Base-by-base conservation (phyloP, 2,329 filamentous ascomycete genomes). In the Didymella segeticola region DNA sequence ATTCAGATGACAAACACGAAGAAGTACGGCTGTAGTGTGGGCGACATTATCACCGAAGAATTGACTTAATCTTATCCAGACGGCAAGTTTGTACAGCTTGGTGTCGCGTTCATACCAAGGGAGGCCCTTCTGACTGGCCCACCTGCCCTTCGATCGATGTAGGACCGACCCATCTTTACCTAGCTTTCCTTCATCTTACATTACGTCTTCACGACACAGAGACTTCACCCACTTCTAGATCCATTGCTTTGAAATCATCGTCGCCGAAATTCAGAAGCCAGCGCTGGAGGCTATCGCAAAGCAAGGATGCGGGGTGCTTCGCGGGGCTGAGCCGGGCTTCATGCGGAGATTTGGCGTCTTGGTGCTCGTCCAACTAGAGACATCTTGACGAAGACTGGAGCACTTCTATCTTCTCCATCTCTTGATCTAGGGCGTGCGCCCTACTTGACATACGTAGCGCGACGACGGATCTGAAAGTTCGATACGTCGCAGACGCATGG, bases 241-340 rank as follows among this genome's bases (percentile, higher is more conserved):
- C 20, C 11, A 4, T n/a, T 19, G 12, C 12, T n/a, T 14, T n/a
- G 12, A 12, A n/a, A n/a, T 23, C 20, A 2, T 8, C 12, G 12
- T 23, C 34, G 6, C 19, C 34, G 20, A 15, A 37, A 23, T 7
- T 37, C 23, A 2, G 19, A 37, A 14, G 19, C 12, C 17, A 20
- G 2, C n/a, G 37, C 37, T 23, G 20, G 42, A 22, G 25, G 10
- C 12, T 11, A 12, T 19, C 20, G 17, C 9, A 20, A 29, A 15
- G 22, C 11, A 34, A 37, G 29, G 27, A 25, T 42, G 47, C 26
- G 37, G 49, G 43, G 36, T 42, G 11, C 11, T 12, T 22, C 19
- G 49, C 25, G 36, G 49, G 43, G 49, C 49, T 47, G 30, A 42
- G 30, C 23, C 22, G n/a, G 43, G 29, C 34, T 20, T 23, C 22